phyloP scores from a whole-genome alignment of 805 yeast species.

The Myxozyma mucilagina region DNA sequence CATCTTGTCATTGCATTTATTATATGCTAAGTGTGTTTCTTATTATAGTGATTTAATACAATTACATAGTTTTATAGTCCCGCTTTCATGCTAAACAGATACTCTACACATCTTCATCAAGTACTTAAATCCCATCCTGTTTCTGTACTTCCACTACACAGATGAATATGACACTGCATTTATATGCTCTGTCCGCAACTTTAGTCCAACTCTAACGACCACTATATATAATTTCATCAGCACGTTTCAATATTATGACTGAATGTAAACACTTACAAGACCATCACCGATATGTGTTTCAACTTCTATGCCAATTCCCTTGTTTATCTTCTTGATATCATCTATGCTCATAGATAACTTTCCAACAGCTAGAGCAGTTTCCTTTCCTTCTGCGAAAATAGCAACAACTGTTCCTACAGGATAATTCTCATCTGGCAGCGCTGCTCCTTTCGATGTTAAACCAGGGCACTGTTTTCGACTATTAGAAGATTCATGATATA shows the following conservation, averaged over 20 bases:
- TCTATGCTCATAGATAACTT: constrained; percentile 82
- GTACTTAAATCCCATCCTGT: too few relatives aligned
- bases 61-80: too few relatives aligned
- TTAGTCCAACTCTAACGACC: constrained; percentile 25
- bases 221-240: constrained; percentile 2
- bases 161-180: too few relatives aligned
- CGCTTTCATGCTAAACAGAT: too few relatives aligned
- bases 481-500: background rate
- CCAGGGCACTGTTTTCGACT: constrained; percentile 34
- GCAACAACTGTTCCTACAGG: constrained; percentile 72
- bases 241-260: background rate
- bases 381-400: constrained; percentile 90
- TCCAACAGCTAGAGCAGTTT: constrained; percentile 88
- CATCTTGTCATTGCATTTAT: too few relatives aligned
- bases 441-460: constrained; percentile 35
- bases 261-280: constrained; percentile 39
- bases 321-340: constrained; percentile 77
- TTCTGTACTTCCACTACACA: too few relatives aligned
- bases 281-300: constrained; percentile 88
- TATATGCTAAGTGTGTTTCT: too few relatives aligned
- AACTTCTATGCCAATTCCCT: constrained; percentile 87
- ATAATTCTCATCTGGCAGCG: constrained; percentile 58
- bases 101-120: too few relatives aligned
- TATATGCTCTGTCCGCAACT: too few relatives aligned
- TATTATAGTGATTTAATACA: too few relatives aligned